These are phyloP conservation scores for Pseudocercospora crystallina DNA, from an alignment of 2,329 filamentous ascomycete genomes.

Conservation along the genomic window DNA sequence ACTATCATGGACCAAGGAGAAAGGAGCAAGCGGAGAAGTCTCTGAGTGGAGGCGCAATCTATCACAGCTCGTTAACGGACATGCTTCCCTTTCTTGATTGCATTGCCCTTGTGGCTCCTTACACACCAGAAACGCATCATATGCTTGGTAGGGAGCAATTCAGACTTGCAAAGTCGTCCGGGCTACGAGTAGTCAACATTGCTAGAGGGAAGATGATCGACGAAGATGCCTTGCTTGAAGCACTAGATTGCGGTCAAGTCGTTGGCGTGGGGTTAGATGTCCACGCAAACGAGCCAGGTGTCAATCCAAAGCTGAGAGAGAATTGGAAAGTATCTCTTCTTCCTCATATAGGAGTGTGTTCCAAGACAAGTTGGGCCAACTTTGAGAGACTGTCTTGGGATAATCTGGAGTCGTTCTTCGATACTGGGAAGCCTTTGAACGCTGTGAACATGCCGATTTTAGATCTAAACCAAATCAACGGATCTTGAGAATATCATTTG, in stretches of 20 bases:
- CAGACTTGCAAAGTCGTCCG: constrained; percentile 43
- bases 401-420: constrained; percentile 12
- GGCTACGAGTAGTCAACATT: constrained; percentile 62
- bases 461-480: background rate
- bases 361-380: constrained; percentile 2
- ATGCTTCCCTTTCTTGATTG: constrained; percentile 58
- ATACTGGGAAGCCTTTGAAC: constrained; percentile 6
- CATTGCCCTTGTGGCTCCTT: constrained; percentile 61
- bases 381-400: constrained; percentile 12
- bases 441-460: background rate
- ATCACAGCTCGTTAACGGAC: constrained; percentile 47
- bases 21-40: constrained; percentile 40
- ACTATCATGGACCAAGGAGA: constrained; percentile 48
- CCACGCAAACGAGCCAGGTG: constrained; percentile 57
- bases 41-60: background rate
- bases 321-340: constrained; percentile 36
- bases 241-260: constrained; percentile 53
- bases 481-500: too few relatives aligned
- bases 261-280: constrained; percentile 61
- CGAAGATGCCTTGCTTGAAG: constrained; percentile 60
- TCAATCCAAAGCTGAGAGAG: constrained; percentile 43
- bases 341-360: constrained; percentile 12
- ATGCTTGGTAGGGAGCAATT: constrained; percentile 7
- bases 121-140: constrained; percentile 32
- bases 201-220: constrained; percentile 64